These are phyloP conservation scores for Entelexis sorbosivorans DNA, from an alignment of 1,139 yeast genomes.

Conservation along the genomic window DNA sequence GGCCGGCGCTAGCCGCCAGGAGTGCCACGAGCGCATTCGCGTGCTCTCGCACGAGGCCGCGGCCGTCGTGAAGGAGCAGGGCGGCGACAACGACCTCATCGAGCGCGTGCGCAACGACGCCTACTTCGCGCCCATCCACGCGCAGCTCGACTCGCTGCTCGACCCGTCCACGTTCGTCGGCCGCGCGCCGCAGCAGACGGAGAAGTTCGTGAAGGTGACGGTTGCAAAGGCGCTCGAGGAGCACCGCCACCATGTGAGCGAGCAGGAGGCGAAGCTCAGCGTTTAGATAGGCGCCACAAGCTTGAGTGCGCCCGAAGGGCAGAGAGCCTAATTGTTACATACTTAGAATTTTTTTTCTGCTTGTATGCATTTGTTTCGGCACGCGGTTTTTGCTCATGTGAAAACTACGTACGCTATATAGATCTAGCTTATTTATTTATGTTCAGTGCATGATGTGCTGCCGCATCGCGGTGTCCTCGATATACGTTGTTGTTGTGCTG, in stretches of 20 bases:
- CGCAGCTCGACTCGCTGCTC: conserved; percentile 62
- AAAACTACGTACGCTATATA: too few species aligned
- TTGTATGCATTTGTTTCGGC: too few species aligned
- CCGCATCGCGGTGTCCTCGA: too few species aligned
- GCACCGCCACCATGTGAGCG: conserved; percentile 47
- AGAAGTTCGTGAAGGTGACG: conserved; percentile 74
- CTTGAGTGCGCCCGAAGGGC: too few species aligned
- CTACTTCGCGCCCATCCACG: conserved; percentile 86
- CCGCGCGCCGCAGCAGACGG: conserved; percentile 97
- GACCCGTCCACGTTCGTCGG: conserved; percentile 95
- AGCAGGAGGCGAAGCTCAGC: conserved; percentile 52
- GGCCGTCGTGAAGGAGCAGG: conserved; percentile 93
- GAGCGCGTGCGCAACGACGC: conserved; percentile 71
- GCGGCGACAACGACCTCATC: conserved; percentile 95
- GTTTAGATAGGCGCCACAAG: too few species aligned
- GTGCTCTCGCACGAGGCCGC: conserved; percentile 96
- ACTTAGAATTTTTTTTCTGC: too few species aligned
- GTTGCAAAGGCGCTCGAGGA: conserved; percentile 76
- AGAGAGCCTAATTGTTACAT: too few species aligned
- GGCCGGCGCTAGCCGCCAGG: conserved; percentile 95
- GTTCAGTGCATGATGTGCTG: too few species aligned
- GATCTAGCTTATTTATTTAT: too few species aligned
- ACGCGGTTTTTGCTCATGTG: too few species aligned
- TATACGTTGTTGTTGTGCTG: too few species aligned
- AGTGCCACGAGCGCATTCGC: conserved; percentile 94